phyloP scores from a whole-genome alignment of 257 asterid genomes.

The Fraxinus anomala region DNA sequence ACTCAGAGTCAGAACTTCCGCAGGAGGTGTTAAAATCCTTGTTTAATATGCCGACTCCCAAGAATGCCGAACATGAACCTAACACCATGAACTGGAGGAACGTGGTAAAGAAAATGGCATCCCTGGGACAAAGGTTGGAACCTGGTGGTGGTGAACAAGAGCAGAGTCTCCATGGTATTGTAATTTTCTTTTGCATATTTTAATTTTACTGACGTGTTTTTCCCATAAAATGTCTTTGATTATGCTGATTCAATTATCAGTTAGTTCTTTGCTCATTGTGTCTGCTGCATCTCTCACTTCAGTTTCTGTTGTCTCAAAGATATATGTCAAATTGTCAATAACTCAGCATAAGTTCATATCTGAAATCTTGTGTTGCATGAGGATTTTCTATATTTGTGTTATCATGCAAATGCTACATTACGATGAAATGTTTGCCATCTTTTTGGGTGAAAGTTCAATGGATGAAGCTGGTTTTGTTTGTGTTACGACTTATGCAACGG shows the following conservation, averaged over 20 bases:
- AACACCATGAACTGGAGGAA: slow-evolving; percentile 87
- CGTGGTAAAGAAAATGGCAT: slow-evolving; percentile 70
- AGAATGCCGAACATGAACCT: slow-evolving; percentile 77
- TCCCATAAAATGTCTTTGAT: slow-evolving; percentile 14
- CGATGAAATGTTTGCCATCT: background rate
- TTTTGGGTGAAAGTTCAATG: slow-evolving; percentile 9
- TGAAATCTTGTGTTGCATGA: slow-evolving; percentile 16
- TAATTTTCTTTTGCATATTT: slow-evolving; percentile 12
- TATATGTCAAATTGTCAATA: background rate
- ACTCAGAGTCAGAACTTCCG: slow-evolving; percentile 59
- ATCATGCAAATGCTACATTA: background rate
- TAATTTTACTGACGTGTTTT: slow-evolving; percentile 3
- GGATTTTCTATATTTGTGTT: background rate
- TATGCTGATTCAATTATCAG: slow-evolving; percentile 9
- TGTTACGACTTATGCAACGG: background rate
- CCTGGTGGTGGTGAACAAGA: slow-evolving; percentile 39
- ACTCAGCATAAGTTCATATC: background rate
- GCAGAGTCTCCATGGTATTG: slow-evolving; percentile 53
- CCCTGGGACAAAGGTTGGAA: slow-evolving; percentile 61
- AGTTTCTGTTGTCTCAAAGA: slow-evolving; percentile 8
- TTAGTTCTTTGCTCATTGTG: slow-evolving; percentile 1
- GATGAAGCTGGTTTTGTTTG: background rate
- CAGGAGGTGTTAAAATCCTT: slow-evolving; percentile 75
- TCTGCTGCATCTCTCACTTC: slow-evolving; percentile 20
- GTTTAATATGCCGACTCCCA: slow-evolving; percentile 83